These are phyloP conservation scores for Huntiella savannae DNA, from an alignment of 2,329 filamentous ascomycete species.

Conservation along the genomic window DNA sequence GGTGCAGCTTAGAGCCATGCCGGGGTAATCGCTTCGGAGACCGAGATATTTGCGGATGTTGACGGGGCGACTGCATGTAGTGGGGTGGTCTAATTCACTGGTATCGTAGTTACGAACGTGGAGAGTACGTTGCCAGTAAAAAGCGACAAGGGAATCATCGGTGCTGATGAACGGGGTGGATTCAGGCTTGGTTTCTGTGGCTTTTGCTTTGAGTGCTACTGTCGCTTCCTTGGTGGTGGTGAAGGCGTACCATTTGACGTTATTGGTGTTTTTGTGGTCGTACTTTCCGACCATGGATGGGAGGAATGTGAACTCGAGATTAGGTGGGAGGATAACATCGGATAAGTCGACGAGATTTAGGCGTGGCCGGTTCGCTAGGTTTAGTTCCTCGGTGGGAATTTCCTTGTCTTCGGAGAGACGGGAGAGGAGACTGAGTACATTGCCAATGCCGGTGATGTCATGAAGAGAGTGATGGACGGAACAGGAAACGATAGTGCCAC, in stretches of 20 bases:
- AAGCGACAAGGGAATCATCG: constrained; percentile 1
- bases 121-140: neutral
- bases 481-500: neutral
- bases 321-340: neutral
- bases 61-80: neutral
- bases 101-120: neutral
- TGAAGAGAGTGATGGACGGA: neutral
- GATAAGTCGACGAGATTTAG: neutral
- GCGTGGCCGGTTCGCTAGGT: neutral
- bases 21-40: neutral
- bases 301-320: neutral
- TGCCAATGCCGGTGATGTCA: neutral
- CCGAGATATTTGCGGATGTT: constrained; percentile 1
- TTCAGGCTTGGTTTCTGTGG: neutral
- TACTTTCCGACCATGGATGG: too few species aligned
- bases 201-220: neutral
- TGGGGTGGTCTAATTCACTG: neutral
- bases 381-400: neutral
- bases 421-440: neutral
- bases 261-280: too few species aligned
- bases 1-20: neutral
- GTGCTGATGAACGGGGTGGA: constrained; percentile 1
- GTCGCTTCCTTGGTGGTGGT: neutral
- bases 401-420: neutral
- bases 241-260: too few species aligned